A percentile compares a stretch with the other conserved stretches of the same genome.
Conservation (phyloP, 768 basidiomycete species). For the Termitomyces sp. region DNA sequence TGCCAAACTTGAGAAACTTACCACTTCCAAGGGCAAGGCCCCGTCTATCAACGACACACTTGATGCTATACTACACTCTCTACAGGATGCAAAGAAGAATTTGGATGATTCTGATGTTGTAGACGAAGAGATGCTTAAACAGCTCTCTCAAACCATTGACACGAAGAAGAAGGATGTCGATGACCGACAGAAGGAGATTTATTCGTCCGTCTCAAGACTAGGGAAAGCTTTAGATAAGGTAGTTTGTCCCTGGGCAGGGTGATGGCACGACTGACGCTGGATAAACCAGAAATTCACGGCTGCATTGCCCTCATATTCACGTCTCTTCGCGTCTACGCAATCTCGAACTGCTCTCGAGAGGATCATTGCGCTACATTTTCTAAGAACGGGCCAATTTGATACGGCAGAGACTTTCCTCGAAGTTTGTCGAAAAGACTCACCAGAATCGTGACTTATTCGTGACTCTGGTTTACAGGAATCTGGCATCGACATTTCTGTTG, state of each 20-base stretch:
- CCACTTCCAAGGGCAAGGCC: conserved; percentile 51
- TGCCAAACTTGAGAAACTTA: conserved; percentile 69
- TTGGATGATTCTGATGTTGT: conserved; percentile 47
- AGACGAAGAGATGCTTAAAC: conserved; percentile 46
- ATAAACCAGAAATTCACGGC: conserved; percentile 54
- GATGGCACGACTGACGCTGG: neutral
- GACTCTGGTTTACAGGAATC: conserved; percentile 54
- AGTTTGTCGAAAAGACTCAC: conserved; percentile 37
- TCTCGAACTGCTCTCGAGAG: conserved; percentile 63
- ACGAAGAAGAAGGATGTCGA: conserved; percentile 80
- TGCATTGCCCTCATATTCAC: conserved; percentile 61
- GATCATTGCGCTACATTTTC: conserved; percentile 72
- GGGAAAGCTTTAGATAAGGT: conserved; percentile 95
- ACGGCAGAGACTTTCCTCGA: conserved; percentile 73
- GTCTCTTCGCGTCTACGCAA: conserved; percentile 61
- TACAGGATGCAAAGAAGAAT: conserved; percentile 55
- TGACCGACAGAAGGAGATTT: conserved; percentile 87
- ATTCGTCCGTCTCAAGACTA: conserved; percentile 70
- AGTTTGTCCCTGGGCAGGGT: conserved; percentile 12
- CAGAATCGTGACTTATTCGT: conserved; percentile 3
- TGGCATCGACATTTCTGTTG: conserved; percentile 49
- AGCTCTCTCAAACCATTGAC: conserved; percentile 60
- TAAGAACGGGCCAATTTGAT: conserved; percentile 80
- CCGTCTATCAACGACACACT: conserved; percentile 59
- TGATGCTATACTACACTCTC: conserved; percentile 57